Base-by-base conservation (phyloP, 1,139 yeast species). In the Yueomyces sp. region DNA sequence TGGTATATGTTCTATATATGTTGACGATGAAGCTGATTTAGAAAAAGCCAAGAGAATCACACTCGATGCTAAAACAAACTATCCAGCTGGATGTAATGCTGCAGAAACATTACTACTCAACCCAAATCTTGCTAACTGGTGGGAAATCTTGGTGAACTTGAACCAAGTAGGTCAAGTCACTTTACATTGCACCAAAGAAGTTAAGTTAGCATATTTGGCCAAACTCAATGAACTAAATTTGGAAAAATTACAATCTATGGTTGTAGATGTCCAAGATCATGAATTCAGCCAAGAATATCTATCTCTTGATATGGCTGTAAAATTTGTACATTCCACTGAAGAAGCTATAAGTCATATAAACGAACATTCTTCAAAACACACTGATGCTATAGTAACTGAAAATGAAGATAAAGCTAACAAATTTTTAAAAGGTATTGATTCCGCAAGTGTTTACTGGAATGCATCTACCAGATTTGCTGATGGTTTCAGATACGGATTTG, bases 361-460 rank as follows among this genome's bases (percentile, higher is more conserved):
- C 60, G 56, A 65, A 37, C 96, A 91, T 59, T 91, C 97, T 1
- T 91, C 98, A 2, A 91, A 87, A 56, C 99, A 93, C 63, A 93
- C 99, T 0, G 99, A 93, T 56, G 78, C 86, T 47, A 89, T 93
- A 46, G 69, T 93, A 48, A 89, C 98, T 1, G 84, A 81, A 51
- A 67, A 76, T 51, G 73, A 82, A 56, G 69, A 56, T 4, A 68
- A 67, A 5, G 97, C 98, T 0, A 82, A 84, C 39, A 64, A 64
- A 47, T 93, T 91, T 65, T 64, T 89, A 55, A 79, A 80, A 61
- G 94, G 89, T 30, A 75, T 93, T 37, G 98, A 93, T 62, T 84
- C 96, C 4, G 84, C 97, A 2, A 96, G 97, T 44, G 95, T 91
- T n/a, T 93, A 86, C 67, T 89, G 97, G 96, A 93, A 93, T 59